Evolutionary conservation across 1,284 basidiomycete species (phyloP).

Genomic region (Puccinia triticina): DNA sequence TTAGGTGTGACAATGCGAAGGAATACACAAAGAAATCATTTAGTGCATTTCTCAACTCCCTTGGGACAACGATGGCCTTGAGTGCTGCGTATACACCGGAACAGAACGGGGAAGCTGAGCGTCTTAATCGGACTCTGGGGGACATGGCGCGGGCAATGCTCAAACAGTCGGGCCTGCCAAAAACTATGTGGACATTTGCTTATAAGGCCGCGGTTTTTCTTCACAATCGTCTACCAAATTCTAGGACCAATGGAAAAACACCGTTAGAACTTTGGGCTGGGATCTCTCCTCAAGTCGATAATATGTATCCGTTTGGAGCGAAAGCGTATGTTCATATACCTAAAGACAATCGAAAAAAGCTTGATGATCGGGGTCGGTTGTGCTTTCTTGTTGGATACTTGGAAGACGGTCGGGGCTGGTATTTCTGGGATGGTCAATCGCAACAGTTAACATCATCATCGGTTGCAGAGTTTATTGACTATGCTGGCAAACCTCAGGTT

Average conservation of each 20-base stretch:
- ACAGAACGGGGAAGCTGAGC: slow-evolving; percentile 13
- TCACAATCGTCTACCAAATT: slow-evolving; percentile 2
- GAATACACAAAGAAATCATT: neutral
- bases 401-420: slow-evolving; percentile 10
- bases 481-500: neutral
- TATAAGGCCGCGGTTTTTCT: neutral
- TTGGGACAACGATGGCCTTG: neutral
- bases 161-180: neutral
- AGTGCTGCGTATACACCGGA: neutral
- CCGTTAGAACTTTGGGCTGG: neutral
- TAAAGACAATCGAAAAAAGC: neutral
- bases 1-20: slow-evolving; percentile 3
- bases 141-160: slow-evolving; percentile 8
- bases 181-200: neutral
- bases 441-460: neutral
- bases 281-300: neutral
- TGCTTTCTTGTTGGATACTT: neutral
- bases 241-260: neutral
- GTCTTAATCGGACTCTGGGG: slow-evolving; percentile 1
- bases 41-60: neutral
- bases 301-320: slow-evolving; percentile 15
- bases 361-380: neutral
- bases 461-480: slow-evolving; percentile 1
- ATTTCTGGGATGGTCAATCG: neutral
- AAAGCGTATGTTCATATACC: slow-evolving; percentile 8